A percentile compares a stretch with the other conserved stretches of the same genome.
Conservation (phyloP, 1,139 yeast species). For the Candida sp. region DNA sequence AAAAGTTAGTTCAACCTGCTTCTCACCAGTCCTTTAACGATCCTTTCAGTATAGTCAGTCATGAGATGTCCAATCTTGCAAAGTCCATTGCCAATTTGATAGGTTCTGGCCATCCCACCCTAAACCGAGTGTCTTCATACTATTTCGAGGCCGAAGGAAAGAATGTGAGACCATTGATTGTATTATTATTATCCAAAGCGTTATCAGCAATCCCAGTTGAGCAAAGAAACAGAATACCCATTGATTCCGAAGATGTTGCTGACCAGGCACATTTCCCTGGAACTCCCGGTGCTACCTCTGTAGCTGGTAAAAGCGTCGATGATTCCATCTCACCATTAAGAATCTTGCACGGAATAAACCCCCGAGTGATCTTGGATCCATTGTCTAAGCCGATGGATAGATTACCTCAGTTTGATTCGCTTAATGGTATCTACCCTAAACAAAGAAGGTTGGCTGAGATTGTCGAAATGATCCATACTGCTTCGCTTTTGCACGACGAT, state of each 20-base stretch:
- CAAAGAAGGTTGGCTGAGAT: constrained; percentile 95
- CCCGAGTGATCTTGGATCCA: constrained; percentile 75
- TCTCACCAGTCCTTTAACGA: constrained; percentile 52
- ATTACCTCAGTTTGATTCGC: constrained; percentile 58
- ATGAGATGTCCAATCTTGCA: constrained; percentile 90
- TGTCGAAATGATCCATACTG: constrained; percentile 98
- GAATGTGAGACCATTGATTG: constrained; percentile 90
- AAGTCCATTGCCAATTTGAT: constrained; percentile 80
- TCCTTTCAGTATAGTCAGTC: constrained; percentile 90
- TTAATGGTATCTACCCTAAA: constrained; percentile 80
- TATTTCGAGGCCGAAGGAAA: constrained; percentile 97
- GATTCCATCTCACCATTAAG: constrained; percentile 75
- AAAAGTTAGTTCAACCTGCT: constrained; percentile 74
- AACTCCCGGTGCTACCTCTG: constrained; percentile 41
- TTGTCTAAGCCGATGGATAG: constrained; percentile 79
- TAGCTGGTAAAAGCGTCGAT: constrained; percentile 54
- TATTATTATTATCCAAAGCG: constrained; percentile 78
- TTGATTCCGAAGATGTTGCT: constrained; percentile 62
- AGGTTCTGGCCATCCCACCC: constrained; percentile 92
- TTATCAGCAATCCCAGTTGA: constrained; percentile 71
- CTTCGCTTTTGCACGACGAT: constrained; percentile 94
- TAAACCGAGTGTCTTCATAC: constrained; percentile 86
- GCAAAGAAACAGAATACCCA: constrained; percentile 59
- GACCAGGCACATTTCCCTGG: constrained; percentile 60
- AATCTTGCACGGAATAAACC: constrained; percentile 86